Percentiles rank a stretch among this genome's conserved stretches.
Conservation (phyloP, 2,329 filamentous ascomycete species). For the Penicillium italicum region DNA sequence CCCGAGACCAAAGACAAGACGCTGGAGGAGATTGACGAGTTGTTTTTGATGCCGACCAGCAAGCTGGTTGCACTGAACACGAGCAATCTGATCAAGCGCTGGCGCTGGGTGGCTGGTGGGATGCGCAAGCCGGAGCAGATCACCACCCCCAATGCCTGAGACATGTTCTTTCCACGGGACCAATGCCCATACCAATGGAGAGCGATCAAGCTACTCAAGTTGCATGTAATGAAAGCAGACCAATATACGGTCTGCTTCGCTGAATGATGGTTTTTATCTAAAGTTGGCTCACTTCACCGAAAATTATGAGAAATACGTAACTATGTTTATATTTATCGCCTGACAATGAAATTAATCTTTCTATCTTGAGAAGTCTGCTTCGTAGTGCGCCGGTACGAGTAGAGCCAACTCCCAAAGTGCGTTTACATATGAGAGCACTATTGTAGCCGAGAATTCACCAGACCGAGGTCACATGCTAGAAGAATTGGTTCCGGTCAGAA, state of each 20-base stretch:
- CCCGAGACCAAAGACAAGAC: constrained; percentile 63
- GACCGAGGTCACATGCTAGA: too few species aligned
- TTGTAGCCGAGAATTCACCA: too few species aligned
- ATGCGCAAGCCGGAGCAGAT: background rate
- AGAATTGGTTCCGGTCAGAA: background rate
- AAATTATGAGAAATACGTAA: background rate
- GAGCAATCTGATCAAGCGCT: background rate
- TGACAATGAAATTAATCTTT: background rate
- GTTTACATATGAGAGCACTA: background rate
- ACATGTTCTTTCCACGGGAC: background rate
- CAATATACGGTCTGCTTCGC: background rate
- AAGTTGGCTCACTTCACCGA: background rate
- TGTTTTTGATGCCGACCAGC: constrained; percentile 1
- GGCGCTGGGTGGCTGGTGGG: background rate
- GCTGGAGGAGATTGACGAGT: constrained; percentile 8
- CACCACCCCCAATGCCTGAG: background rate
- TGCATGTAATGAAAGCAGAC: background rate
- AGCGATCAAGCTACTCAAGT: background rate
- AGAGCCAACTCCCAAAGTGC: too few species aligned
- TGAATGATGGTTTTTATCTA: background rate
- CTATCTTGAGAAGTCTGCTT: background rate
- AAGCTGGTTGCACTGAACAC: background rate
- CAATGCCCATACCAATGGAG: background rate
- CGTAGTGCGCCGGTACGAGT: background rate
- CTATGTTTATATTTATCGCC: background rate